Percentiles rank a stretch among this genome's conserved stretches.
Evolutionary conservation across 2,329 filamentous ascomycete species (phyloP).

Genomic region (Davidsoniella australis): DNA sequence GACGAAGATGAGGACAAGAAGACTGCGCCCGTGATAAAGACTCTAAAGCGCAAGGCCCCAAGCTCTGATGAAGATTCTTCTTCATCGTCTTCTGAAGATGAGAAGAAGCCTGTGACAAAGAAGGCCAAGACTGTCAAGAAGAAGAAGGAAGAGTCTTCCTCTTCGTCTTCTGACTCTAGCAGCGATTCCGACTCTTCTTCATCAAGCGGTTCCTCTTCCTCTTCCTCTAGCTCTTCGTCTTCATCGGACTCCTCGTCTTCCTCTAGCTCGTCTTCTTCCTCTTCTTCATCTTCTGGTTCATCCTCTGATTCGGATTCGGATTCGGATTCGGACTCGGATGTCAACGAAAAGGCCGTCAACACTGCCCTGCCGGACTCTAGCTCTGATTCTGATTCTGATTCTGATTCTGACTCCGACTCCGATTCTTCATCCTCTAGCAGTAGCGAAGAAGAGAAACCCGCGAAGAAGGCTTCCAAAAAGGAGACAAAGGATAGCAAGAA

Average conservation of each 20-base stretch:
- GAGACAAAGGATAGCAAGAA: conserved; percentile 16
- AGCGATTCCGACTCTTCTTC: conserved; percentile 14
- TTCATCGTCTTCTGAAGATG: conserved; percentile 15
- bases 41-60: conserved; percentile 26
- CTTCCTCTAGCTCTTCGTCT: conserved; percentile 13
- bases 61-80: conserved; percentile 16
- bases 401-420: conserved; percentile 19
- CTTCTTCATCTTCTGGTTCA: conserved; percentile 23
- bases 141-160: conserved; percentile 28
- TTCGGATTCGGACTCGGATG: conserved; percentile 19
- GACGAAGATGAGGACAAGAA: conserved; percentile 16
- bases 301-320: conserved; percentile 23
- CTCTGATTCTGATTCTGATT: conserved; percentile 20
- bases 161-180: conserved; percentile 13
- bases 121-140: conserved; percentile 28
- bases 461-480: conserved; percentile 13
- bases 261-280: conserved; percentile 14
- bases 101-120: conserved; percentile 26
- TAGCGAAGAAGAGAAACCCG: neutral
- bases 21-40: conserved; percentile 15
- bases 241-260: conserved; percentile 14
- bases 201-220: conserved; percentile 15
- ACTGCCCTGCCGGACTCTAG: conserved; percentile 27
- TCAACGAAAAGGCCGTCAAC: conserved; percentile 15
- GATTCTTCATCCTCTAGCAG: conserved; percentile 19